These are phyloP conservation scores for Diaporthe velutina DNA, from an alignment of 2,329 filamentous ascomycete genomes.

Conservation along the genomic window DNA sequence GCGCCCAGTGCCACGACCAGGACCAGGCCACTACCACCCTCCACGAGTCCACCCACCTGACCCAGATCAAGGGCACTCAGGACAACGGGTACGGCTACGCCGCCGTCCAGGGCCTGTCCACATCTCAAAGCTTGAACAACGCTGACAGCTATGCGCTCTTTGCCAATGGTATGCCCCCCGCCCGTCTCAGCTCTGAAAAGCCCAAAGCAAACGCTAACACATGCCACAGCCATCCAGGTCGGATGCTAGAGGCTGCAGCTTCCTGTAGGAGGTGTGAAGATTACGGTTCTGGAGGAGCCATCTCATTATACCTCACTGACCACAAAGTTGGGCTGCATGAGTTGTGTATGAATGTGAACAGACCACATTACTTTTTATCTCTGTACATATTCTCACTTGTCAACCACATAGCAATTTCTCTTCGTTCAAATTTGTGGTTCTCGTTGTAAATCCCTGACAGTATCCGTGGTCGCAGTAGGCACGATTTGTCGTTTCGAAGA, in stretches of 20 bases:
- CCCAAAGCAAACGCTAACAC: not conserved
- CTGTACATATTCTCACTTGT: not conserved
- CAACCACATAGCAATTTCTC: not conserved
- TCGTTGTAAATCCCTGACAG: no score
- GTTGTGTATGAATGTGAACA: not conserved
- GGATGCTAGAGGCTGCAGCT: not conserved
- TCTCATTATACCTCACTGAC: not conserved
- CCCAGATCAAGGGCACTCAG: conserved; percentile 67
- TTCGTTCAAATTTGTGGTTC: no score
- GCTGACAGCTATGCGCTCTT: conserved; percentile 70
- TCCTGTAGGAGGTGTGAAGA: no score
- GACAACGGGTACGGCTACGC: conserved; percentile 69
- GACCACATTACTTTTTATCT: no score
- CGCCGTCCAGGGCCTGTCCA: conserved; percentile 63
- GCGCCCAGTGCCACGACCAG: conserved; percentile 69
- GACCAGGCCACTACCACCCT: conserved; percentile 75
- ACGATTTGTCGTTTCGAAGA: no score
- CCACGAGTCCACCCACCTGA: conserved; percentile 75
- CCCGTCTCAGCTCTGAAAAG: no score
- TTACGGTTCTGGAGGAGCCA: not conserved
- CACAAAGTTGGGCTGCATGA: not conserved
- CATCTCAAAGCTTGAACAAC: conserved; percentile 67
- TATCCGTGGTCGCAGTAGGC: no score
- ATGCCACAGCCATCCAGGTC: not conserved
- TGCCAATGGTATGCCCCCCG: conserved; percentile 44